Evolutionary conservation across 257 asterid genomes (phyloP).

Genomic region (Catharanthus roseus): DNA sequence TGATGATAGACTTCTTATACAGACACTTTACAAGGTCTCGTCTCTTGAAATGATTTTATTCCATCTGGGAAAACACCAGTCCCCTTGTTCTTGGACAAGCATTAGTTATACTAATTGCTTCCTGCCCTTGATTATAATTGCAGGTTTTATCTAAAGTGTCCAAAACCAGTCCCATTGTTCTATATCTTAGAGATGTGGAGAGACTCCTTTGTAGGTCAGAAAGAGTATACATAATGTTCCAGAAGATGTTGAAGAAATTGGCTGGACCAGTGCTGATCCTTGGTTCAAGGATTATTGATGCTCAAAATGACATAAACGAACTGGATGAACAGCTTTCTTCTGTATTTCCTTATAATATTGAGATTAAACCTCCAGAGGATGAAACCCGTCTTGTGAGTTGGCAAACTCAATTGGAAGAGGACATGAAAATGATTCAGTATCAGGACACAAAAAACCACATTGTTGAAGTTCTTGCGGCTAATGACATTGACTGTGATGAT

Average conservation of each 20-base stretch:
- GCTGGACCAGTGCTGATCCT: conserved; percentile 72
- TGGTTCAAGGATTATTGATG: conserved; percentile 62
- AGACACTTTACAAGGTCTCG: conserved; percentile 74
- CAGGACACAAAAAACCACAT: conserved; percentile 80
- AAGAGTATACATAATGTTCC: conserved; percentile 51
- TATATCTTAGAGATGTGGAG: conserved; percentile 79
- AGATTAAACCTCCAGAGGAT: conserved; percentile 78
- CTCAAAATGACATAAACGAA: conserved; percentile 41
- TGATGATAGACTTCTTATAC: conserved; percentile 69
- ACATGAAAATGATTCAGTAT: conserved; percentile 70
- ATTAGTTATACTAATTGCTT: not conserved
- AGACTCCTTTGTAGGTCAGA: conserved; percentile 54
- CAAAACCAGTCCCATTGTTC: conserved; percentile 50
- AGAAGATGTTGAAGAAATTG: conserved; percentile 70
- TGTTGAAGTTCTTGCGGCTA: conserved; percentile 72
- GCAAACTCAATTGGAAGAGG: conserved; percentile 82
- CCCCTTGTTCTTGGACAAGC: not conserved
- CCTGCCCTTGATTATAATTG: conserved; percentile 2
- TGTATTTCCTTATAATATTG: conserved; percentile 72
- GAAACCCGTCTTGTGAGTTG: conserved; percentile 67
- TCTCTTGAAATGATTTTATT: not conserved
- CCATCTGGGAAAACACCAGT: not conserved
- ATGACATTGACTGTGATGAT: conserved; percentile 81
- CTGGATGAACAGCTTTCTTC: conserved; percentile 64
- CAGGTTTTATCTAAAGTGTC: conserved; percentile 72